Conservation (phyloP, 768 basidiomycete genomes). For the Stropharia rugosoannulata region DNA sequence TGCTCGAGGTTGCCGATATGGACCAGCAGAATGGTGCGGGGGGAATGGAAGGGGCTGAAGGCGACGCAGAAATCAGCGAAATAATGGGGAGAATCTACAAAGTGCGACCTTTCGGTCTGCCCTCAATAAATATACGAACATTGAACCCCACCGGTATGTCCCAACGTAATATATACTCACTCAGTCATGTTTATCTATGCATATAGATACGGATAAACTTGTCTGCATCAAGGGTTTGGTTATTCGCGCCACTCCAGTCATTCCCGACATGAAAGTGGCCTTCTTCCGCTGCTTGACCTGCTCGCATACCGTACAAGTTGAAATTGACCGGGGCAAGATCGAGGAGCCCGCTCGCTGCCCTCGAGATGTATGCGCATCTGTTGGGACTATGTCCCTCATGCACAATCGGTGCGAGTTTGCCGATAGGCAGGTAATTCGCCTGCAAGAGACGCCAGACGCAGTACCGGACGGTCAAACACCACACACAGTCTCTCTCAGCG, state of each 20-base stretch:
- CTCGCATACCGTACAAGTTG: conserved; percentile 94
- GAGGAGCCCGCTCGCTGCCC: conserved; percentile 91
- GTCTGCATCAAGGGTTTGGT: conserved; percentile 95
- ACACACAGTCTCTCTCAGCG: conserved; percentile 93
- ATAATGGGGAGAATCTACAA: conserved; percentile 90
- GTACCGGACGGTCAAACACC: conserved; percentile 99
- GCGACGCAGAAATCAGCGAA: conserved; percentile 85
- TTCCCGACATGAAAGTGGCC: conserved; percentile 98
- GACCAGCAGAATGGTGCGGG: conserved; percentile 71
- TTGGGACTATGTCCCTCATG: conserved; percentile 91
- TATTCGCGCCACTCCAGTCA: conserved; percentile 95
- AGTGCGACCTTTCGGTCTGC: conserved; percentile 86
- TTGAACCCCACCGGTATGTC: conserved; percentile 88
- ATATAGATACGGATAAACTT: conserved; percentile 95
- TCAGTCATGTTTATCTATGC: neutral
- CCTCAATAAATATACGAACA: conserved; percentile 89
- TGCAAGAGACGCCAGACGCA: conserved; percentile 97
- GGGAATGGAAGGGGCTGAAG: conserved; percentile 74
- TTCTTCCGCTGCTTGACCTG: conserved; percentile 98
- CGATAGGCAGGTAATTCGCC: conserved; percentile 90
- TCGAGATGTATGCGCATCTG: conserved; percentile 85
- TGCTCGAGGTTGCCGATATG: conserved; percentile 83
- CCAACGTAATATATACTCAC: neutral
- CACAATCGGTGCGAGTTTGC: conserved; percentile 98
- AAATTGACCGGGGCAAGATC: conserved; percentile 98